Conservation (phyloP, 2,329 filamentous ascomycete species). For the Colletotrichum somersetense region DNA sequence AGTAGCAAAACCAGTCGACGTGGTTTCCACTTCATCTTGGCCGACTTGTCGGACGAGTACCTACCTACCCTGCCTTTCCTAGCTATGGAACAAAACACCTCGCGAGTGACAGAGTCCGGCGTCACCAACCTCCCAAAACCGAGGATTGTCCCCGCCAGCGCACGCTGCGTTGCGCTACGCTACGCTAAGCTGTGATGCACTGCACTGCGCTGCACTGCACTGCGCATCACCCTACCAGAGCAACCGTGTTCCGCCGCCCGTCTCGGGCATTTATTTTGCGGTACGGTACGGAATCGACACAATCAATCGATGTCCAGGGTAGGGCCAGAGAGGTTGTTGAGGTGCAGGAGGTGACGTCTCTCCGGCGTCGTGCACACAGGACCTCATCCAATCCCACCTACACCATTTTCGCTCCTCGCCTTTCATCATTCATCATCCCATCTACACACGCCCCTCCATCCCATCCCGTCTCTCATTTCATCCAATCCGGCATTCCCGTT, state of each 20-base stretch:
- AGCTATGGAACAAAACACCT: neutral
- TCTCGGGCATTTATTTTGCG: slow-evolving; percentile 30
- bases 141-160: neutral
- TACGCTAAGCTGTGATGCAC: too few species aligned
- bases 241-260: slow-evolving; percentile 18
- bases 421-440: neutral
- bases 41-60: neutral
- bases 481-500: slow-evolving; percentile 14
- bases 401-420: neutral
- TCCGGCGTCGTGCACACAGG: neutral
- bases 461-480: slow-evolving; percentile 17
- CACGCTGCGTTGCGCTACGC: slow-evolving; percentile 7
- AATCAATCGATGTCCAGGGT: neutral
- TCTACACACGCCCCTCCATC: neutral
- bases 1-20: slow-evolving; percentile 3
- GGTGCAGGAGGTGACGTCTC: neutral
- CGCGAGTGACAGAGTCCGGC: slow-evolving; percentile 4
- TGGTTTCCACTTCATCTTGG: slow-evolving; percentile 33
- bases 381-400: neutral
- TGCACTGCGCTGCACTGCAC: slow-evolving; percentile 6
- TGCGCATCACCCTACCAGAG: neutral
- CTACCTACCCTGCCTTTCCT: neutral
- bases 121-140: neutral
- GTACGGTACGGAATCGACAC: slow-evolving; percentile 9
- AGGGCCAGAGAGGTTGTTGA: neutral